Evolutionary conservation across 78 protist species (phyloP).

Genomic region (Dictyostelium brefeldianum): DNA sequence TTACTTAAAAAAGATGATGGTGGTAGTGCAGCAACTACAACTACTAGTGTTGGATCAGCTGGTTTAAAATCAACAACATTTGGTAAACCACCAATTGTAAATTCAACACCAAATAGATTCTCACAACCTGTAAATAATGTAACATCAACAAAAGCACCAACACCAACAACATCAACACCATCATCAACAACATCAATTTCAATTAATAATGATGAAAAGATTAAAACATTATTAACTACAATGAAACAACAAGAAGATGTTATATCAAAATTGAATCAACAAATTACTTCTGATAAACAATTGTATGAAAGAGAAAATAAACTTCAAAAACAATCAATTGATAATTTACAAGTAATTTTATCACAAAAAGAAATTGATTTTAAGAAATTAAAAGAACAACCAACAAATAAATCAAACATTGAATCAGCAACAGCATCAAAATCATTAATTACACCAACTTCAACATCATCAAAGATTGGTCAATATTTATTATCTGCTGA

Average conservation of each 20-base stretch:
- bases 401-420: neutral
- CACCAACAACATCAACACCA: neutral
- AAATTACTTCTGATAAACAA: constrained; percentile 20
- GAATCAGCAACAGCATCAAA: neutral
- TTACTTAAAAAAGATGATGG: neutral
- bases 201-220: neutral
- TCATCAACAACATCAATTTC: neutral
- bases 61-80: neutral
- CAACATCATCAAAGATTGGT: neutral
- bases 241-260: constrained; percentile 59
- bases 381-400: neutral
- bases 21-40: neutral
- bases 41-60: neutral
- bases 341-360: constrained; percentile 3
- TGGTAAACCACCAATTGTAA: neutral
- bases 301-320: constrained; percentile 6
- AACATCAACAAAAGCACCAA: neutral
- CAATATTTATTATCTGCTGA: neutral
- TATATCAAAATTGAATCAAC: constrained; percentile 10
- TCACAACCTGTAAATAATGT: neutral
- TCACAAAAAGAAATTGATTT: constrained; percentile 39
- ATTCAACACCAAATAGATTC: neutral
- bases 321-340: constrained; percentile 35
- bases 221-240: neutral
- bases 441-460: neutral